A percentile compares a stretch with the other conserved stretches of the same genome.
phyloP scores from a whole-genome alignment of 495 filamentous ascomycete genomes.

The Xylaria curta region DNA sequence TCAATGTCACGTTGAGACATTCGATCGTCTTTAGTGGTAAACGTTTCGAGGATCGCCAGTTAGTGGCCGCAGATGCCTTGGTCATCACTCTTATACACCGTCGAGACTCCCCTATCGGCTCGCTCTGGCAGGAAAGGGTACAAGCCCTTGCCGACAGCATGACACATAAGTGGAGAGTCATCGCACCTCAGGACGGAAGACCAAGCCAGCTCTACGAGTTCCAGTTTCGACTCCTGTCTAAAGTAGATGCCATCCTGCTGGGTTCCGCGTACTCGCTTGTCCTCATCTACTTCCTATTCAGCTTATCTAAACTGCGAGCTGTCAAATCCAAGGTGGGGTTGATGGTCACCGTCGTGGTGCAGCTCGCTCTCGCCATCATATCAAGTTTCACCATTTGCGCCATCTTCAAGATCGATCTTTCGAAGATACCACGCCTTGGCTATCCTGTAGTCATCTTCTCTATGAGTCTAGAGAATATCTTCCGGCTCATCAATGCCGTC shows the following conservation, averaged over 20 bases:
- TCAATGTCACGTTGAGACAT: constrained; percentile 73
- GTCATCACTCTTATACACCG: constrained; percentile 75
- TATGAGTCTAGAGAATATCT: constrained; percentile 75
- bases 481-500: constrained; percentile 73
- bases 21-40: constrained; percentile 79
- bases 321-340: constrained; percentile 72
- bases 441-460: constrained; percentile 75
- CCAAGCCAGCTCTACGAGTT: constrained; percentile 72
- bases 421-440: constrained; percentile 63
- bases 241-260: constrained; percentile 63
- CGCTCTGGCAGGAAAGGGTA: constrained; percentile 63
- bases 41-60: constrained; percentile 63
- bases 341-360: constrained; percentile 66
- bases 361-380: constrained; percentile 70
- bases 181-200: constrained; percentile 56
- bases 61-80: constrained; percentile 72
- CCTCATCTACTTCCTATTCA: constrained; percentile 62
- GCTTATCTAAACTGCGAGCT: constrained; percentile 65
- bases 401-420: constrained; percentile 65
- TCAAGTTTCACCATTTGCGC: constrained; percentile 70
- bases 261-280: constrained; percentile 65
- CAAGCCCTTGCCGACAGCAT: constrained; percentile 51
- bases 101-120: constrained; percentile 61
- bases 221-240: constrained; percentile 70
- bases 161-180: constrained; percentile 60